These are phyloP conservation scores for Eucalyptus fibrosa DNA, from an alignment of 345 rosid genomes.

Conservation along the genomic window DNA sequence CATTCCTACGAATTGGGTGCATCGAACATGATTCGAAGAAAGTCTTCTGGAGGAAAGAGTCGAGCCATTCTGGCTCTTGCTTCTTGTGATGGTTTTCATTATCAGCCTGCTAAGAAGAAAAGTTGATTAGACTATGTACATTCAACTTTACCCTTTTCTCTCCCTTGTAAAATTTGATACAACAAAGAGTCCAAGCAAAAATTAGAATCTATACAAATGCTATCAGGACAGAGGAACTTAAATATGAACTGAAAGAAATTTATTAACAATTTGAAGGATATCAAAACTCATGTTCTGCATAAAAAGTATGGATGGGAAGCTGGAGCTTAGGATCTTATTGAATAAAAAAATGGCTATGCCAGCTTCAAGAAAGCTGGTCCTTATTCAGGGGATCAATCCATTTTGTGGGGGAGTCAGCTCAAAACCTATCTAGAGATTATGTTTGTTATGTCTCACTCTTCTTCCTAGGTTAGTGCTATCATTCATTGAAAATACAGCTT, in stretches of 20 bases:
- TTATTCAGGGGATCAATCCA: background rate
- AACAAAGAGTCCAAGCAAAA: background rate
- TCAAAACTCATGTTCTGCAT: background rate
- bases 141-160: background rate
- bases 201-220: background rate
- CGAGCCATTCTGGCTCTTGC: slow-evolving; percentile 17
- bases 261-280: background rate
- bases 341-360: background rate
- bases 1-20: slow-evolving; percentile 24
- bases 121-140: background rate
- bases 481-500: background rate
- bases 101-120: background rate
- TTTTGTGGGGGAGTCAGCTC: background rate
- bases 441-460: background rate
- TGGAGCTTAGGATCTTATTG: background rate
- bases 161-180: background rate
- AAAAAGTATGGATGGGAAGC: background rate
- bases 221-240: background rate
- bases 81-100: background rate
- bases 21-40: slow-evolving; percentile 15
- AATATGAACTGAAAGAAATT: background rate
- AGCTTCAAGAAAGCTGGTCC: background rate
- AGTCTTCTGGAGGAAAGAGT: slow-evolving; percentile 5
- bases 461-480: background rate
- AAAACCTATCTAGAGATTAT: background rate